These are phyloP conservation scores for Cladorrhinum sp. DNA, from an alignment of 2,329 filamentous ascomycete genomes.

Conservation along the genomic window DNA sequence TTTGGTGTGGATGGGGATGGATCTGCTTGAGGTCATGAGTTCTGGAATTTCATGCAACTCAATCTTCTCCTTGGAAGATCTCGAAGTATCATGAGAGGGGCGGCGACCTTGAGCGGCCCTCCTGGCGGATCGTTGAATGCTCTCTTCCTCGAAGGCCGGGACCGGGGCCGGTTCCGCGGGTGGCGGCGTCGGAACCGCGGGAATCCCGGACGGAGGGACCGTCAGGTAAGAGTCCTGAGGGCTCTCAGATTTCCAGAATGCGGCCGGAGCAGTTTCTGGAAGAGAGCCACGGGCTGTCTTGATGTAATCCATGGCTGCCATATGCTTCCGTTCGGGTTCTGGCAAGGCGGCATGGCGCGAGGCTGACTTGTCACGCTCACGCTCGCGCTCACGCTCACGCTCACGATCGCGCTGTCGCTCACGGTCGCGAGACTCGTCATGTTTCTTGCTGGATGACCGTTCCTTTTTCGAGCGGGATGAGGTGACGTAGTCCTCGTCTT, in stretches of 20 bases:
- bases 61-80: constrained; percentile 23
- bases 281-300: constrained; percentile 10
- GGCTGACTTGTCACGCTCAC: constrained; percentile 26
- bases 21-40: constrained; percentile 19
- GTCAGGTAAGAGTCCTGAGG: constrained; percentile 10
- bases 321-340: constrained; percentile 15
- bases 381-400: constrained; percentile 15
- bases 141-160: constrained; percentile 23
- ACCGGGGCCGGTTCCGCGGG: constrained; percentile 21
- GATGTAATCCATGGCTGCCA: constrained; percentile 23
- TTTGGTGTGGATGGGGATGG: constrained; percentile 28
- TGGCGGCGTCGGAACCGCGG: constrained; percentile 24
- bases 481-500: constrained; percentile 26
- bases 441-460: constrained; percentile 32
- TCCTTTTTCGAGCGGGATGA: constrained; percentile 28
- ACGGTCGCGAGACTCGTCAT: constrained; percentile 25
- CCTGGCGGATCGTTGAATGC: constrained; percentile 19
- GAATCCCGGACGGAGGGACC: neutral
- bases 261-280: neutral
- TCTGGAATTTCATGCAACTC: constrained; percentile 14
- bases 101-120: constrained; percentile 22
- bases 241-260: constrained; percentile 17
- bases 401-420: constrained; percentile 22
- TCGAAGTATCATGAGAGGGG: constrained; percentile 21
- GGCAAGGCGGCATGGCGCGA: constrained; percentile 20